Evolutionary conservation across 345 rosid species (phyloP).

Genomic region (Syzygium aqueum): DNA sequence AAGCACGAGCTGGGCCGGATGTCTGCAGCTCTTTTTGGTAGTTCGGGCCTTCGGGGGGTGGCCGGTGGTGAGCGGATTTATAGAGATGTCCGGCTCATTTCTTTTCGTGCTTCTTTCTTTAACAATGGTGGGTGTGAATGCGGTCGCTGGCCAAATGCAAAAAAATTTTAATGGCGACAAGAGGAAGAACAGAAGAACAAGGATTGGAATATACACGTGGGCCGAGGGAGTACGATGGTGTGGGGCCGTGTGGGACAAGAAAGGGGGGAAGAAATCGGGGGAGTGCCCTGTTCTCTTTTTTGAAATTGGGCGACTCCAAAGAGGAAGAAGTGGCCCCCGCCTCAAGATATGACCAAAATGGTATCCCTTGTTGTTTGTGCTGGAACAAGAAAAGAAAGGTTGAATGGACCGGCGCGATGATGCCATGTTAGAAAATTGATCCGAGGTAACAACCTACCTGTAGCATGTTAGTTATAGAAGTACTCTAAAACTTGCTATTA

Average conservation of each 20-base stretch:
- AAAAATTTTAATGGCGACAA: background rate
- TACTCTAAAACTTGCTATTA: no score
- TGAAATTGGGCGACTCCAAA: slow-evolving; percentile 1
- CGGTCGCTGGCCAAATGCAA: background rate
- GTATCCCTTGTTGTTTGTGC: background rate
- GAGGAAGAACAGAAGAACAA: background rate
- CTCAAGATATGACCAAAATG: background rate
- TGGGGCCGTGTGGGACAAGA: background rate
- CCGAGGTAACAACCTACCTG: no score
- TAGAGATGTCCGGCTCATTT: background rate
- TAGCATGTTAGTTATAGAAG: no score
- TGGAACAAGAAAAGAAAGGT: background rate
- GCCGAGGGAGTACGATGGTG: background rate
- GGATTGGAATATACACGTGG: background rate
- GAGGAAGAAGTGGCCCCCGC: background rate
- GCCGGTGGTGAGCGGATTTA: background rate
- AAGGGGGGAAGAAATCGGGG: background rate
- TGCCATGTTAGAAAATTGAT: background rate
- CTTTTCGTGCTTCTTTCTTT: background rate
- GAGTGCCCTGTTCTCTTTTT: background rate
- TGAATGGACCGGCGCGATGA: background rate
- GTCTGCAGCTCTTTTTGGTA: background rate
- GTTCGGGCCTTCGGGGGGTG: background rate
- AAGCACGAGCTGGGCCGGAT: background rate
- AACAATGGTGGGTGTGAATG: background rate